phyloP scores from a whole-genome alignment of 2,329 filamentous ascomycete genomes.

The Bipolaris victoriae region DNA sequence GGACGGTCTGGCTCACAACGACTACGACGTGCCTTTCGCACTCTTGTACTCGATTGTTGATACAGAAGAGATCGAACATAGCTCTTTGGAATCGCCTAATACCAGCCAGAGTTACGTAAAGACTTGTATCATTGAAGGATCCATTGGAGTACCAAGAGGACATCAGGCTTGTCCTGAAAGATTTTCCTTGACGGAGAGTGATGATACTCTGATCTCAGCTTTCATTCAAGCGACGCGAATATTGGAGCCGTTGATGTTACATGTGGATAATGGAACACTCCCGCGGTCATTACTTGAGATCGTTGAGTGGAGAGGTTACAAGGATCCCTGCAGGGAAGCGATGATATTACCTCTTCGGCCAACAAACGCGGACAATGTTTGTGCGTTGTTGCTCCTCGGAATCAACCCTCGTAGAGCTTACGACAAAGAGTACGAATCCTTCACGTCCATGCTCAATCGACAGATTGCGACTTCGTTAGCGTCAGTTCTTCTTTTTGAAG shows the following conservation, averaged over 20 bases:
- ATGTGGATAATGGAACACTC: constrained; percentile 34
- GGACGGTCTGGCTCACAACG: constrained; percentile 54
- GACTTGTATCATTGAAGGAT: constrained; percentile 41
- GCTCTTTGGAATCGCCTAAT: constrained; percentile 32
- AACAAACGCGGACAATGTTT: constrained; percentile 39
- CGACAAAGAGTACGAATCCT: constrained; percentile 42
- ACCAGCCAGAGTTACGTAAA: constrained; percentile 34
- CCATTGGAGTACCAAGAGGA: constrained; percentile 40
- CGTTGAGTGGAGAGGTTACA: constrained; percentile 42
- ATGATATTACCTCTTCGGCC: constrained; percentile 43
- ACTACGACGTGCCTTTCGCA: constrained; percentile 42
- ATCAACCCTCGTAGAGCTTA: constrained; percentile 44
- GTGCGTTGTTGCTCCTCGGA: constrained; percentile 41
- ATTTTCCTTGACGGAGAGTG: constrained; percentile 36
- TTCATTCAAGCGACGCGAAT: constrained; percentile 45
- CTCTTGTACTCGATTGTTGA: constrained; percentile 43
- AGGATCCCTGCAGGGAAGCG: constrained; percentile 42
- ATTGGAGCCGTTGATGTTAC: constrained; percentile 35
- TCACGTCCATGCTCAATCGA: constrained; percentile 40
- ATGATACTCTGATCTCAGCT: constrained; percentile 41
- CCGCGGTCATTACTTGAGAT: constrained; percentile 37
- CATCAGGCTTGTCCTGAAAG: constrained; percentile 37
- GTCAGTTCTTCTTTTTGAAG: constrained; percentile 42
- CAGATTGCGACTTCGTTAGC: constrained; percentile 44
- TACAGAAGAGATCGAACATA: constrained; percentile 33